phyloP scores from a whole-genome alignment of 1,284 basidiomycete genomes.

The Polyporus tsugae region DNA sequence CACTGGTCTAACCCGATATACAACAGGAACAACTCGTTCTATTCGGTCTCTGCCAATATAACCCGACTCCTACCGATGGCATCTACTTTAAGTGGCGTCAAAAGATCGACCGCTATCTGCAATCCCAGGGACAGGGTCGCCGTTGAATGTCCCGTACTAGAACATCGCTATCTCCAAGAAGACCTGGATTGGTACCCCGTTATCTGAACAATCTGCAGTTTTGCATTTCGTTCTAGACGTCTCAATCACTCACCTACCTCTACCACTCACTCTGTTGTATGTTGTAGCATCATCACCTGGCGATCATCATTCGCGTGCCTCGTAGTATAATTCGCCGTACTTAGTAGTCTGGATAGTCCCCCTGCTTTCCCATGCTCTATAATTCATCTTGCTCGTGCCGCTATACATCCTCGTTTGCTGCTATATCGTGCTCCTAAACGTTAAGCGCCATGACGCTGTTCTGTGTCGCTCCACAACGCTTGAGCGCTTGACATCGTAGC shows the following conservation, averaged over 20 bases:
- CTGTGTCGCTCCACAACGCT: neutral
- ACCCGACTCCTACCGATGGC: slow-evolving; percentile 65
- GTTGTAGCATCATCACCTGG: slow-evolving; percentile 30
- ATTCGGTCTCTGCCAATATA: slow-evolving; percentile 78
- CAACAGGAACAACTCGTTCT: slow-evolving; percentile 75
- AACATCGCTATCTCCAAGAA: neutral
- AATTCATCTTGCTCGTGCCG: neutral
- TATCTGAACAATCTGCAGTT: neutral
- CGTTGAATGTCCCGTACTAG: slow-evolving; percentile 13
- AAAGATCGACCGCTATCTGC: slow-evolving; percentile 41
- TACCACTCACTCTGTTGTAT: slow-evolving; percentile 25
- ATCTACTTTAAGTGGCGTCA: slow-evolving; percentile 74
- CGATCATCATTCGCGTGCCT: slow-evolving; percentile 7
- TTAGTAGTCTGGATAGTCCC: slow-evolving; percentile 7
- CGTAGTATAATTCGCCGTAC: slow-evolving; percentile 6
- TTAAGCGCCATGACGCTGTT: slow-evolving; percentile 4
- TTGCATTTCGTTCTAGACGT: slow-evolving; percentile 19
- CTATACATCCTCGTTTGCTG: neutral
- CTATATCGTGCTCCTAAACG: neutral
- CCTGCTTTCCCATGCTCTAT: slow-evolving; percentile 6
- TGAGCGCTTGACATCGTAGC: neutral
- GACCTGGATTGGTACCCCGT: neutral
- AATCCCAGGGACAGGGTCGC: slow-evolving; percentile 27
- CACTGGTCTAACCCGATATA: neutral
- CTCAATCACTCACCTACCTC: slow-evolving; percentile 6